Evolutionary conservation across 352 stramenopile species (phyloP).

Genomic region (Phytophthora tubulina): DNA sequence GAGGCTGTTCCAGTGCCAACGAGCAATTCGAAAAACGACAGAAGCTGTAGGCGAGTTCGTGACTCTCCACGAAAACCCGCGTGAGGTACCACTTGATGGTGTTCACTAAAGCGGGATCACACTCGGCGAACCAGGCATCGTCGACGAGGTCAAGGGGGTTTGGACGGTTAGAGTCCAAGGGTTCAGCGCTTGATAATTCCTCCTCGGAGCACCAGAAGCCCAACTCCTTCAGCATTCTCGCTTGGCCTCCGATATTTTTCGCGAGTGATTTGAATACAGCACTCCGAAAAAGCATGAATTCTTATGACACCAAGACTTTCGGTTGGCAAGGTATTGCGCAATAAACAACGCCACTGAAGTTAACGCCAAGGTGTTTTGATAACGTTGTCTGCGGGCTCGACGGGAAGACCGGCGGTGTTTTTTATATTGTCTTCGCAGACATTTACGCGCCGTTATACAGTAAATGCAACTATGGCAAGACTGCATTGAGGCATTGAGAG

Average conservation of each 20-base stretch:
- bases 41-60: constrained; percentile 86
- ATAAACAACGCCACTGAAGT: too few relatives aligned
- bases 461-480: too few relatives aligned
- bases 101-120: constrained; percentile 19
- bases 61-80: constrained; percentile 73
- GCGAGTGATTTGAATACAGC: too few relatives aligned
- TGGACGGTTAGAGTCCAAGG: constrained; percentile 37
- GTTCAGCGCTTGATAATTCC: background rate
- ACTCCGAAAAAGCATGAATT: background rate
- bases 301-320: background rate
- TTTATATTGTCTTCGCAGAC: too few relatives aligned
- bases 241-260: too few relatives aligned
- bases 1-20: constrained; percentile 45
- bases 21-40: constrained; percentile 73
- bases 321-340: too few relatives aligned
- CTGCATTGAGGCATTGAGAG: too few relatives aligned
- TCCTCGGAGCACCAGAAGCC: constrained; percentile 59
- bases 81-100: constrained; percentile 71
- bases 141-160: constrained; percentile 67
- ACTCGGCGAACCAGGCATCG: constrained; percentile 52
- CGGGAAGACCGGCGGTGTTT: too few relatives aligned
- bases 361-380: too few relatives aligned
- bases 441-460: too few relatives aligned
- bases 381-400: too few relatives aligned
- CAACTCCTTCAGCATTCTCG: constrained; percentile 54